A percentile compares a stretch with the other conserved stretches of the same genome.
phyloP scores from a whole-genome alignment of 257 asterid species.

The Nicotiana sylvestris region DNA sequence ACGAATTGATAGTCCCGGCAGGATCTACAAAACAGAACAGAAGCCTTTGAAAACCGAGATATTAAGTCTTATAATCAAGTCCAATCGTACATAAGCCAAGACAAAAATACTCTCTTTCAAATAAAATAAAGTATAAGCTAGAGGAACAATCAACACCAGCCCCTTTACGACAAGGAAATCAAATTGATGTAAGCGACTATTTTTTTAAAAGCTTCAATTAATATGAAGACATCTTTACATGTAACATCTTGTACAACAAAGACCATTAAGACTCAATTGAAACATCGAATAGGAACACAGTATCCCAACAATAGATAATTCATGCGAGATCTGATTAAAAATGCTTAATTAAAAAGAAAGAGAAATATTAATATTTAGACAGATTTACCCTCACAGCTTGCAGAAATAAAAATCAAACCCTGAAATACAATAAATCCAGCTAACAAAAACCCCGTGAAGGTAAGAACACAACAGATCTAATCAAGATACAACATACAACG shows the following conservation, averaged over 20 bases:
- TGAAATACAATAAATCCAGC: neutral
- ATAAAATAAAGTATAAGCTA: no score
- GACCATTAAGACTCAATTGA: neutral
- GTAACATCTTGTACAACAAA: no score
- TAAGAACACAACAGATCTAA: neutral
- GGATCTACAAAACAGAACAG: neutral
- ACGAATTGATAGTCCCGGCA: neutral
- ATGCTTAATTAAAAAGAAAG: neutral
- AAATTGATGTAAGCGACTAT: neutral
- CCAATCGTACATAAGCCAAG: neutral
- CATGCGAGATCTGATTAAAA: neutral
- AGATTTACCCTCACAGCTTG: neutral
- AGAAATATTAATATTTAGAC: neutral
- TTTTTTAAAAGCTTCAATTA: neutral
- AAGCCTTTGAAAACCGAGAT: neutral
- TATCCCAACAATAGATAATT: neutral
- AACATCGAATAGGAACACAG: neutral
- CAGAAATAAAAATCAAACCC: neutral
- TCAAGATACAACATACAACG: neutral
- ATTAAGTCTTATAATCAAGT: neutral
- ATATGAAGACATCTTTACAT: neutral
- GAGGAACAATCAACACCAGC: neutral
- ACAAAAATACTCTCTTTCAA: neutral
- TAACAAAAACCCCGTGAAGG: slow-evolving; percentile 1
- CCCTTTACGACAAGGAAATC: neutral